These are phyloP conservation scores for Xylaria sp. DNA, from an alignment of 2,329 filamentous ascomycete genomes.

Conservation along the genomic window DNA sequence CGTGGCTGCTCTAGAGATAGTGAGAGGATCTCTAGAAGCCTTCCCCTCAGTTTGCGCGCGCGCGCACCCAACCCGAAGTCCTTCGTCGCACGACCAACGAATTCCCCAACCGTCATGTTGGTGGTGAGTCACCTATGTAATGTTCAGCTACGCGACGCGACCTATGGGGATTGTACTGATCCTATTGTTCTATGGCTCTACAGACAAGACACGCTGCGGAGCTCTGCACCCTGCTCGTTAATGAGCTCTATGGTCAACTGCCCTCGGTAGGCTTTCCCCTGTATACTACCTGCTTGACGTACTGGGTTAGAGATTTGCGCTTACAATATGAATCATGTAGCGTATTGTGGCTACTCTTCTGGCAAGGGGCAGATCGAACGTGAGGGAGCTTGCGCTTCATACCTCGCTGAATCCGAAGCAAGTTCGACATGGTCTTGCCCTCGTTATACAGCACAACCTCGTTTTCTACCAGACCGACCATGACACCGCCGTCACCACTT, in stretches of 20 bases:
- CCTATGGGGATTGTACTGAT: slow-evolving; percentile 42
- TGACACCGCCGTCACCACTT: slow-evolving; percentile 74
- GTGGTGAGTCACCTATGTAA: slow-evolving; percentile 47
- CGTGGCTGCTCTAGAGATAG: slow-evolving; percentile 79
- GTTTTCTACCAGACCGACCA: slow-evolving; percentile 76
- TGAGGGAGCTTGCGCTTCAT: slow-evolving; percentile 75
- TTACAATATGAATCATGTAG: slow-evolving; percentile 58
- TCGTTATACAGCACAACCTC: slow-evolving; percentile 89
- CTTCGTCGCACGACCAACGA: slow-evolving; percentile 32
- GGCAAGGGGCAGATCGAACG: slow-evolving; percentile 79
- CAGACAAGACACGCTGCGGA: slow-evolving; percentile 81
- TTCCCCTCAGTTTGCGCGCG: slow-evolving; percentile 44
- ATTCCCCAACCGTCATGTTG: slow-evolving; percentile 45
- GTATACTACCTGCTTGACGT: neutral
- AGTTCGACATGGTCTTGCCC: slow-evolving; percentile 81
- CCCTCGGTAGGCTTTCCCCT: slow-evolving; percentile 76
- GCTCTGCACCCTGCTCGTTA: slow-evolving; percentile 89
- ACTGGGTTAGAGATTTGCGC: slow-evolving; percentile 19
- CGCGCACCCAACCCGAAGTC: slow-evolving; percentile 32
- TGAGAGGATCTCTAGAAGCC: slow-evolving; percentile 81
- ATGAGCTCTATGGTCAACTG: slow-evolving; percentile 90
- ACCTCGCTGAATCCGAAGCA: slow-evolving; percentile 80
- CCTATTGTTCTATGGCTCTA: slow-evolving; percentile 9
- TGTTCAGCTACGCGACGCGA: neutral
- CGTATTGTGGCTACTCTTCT: slow-evolving; percentile 85